Evolutionary conservation across 1,284 basidiomycete species (phyloP), one percentile per base, ranked within the genome.

Genomic region (Irpex sp.): DNA sequence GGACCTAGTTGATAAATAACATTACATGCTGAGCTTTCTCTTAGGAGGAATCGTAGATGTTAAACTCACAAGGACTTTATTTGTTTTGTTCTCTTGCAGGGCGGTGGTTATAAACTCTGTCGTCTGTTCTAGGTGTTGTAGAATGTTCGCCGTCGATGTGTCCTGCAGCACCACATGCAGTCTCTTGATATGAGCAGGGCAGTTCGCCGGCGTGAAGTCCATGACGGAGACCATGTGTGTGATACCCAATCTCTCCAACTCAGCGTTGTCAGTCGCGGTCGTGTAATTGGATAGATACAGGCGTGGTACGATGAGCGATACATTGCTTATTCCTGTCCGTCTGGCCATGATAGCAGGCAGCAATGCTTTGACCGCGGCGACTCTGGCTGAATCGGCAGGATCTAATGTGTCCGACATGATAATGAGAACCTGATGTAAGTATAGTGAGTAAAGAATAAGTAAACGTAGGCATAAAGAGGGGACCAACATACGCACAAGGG

Each of bases 251-350:
- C 72, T 73, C 8, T 66, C 64, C 21, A 91, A 76, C 58, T 80
- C 77, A 5, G 77, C 75, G 11, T 74, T 71, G 68, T 84, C 74
- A 21, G 74, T 72, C 7, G 87, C 89, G 13, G 83, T 84, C 69
- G 75, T 77, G 63, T 82, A 80, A 68, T 87, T 86, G 1, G 88
- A 85, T 57, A 92, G 82, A 69, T 86, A 92, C 26, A 92, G 74
- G 15, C 85, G 81, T 4, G 87, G 83, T 0, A 83, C 69, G 68
- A 92, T 87, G 58, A 77, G 74, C 54, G 80, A 80, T 4, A 82
- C 49, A 19, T 43, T 43, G 49, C 49, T 13, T 8, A 50, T 33
- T 33, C 15, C 31, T 26, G 53, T 35, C 53, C 53, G 31, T 11
- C 21, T 9, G 49, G 5, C 9, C 9, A 55, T 55, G 26, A 31